Evolutionary conservation across 306 rosid genomes (phyloP).

Genomic region (Herpetospermum pedunculosum): DNA sequence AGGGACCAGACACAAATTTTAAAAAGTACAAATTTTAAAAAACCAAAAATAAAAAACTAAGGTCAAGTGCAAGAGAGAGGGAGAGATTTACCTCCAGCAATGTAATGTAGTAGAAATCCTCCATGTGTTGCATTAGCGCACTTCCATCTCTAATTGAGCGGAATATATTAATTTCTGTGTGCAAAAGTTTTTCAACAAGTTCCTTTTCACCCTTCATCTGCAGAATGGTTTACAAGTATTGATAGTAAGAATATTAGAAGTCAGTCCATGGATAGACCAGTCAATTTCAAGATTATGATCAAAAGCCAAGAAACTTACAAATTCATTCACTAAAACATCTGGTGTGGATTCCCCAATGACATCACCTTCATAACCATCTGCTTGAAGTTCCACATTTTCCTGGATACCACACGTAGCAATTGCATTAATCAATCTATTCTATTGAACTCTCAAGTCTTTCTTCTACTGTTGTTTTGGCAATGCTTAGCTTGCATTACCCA

Average conservation of each 20-base stretch:
- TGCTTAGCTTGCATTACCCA: not conserved
- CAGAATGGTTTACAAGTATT: not conserved
- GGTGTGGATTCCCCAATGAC: conserved; percentile 91
- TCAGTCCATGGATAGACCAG: not conserved
- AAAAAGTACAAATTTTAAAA: too few species aligned
- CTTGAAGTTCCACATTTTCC: conserved; percentile 69
- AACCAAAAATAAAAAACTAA: too few species aligned
- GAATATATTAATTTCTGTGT: conserved; percentile 86
- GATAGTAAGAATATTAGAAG: not conserved
- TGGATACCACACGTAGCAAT: conserved; percentile 24
- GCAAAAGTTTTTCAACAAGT: conserved; percentile 66
- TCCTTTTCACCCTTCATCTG: conserved; percentile 98
- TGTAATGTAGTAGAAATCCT: conserved; percentile 87
- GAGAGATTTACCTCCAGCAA: conserved; percentile 56
- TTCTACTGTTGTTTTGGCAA: not conserved
- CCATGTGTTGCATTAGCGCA: conserved; percentile 97
- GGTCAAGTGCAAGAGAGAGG: not conserved
- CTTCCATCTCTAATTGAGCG: conserved; percentile 91
- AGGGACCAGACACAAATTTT: too few species aligned
- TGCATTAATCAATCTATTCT: not conserved
- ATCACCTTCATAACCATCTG: conserved; percentile 75
- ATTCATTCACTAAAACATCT: conserved; percentile 76
- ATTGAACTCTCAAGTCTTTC: not conserved
- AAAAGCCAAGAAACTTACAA: conserved; percentile 38
- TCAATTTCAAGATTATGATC: not conserved